Evolutionary conservation across 192 early-diverging fungal species (phyloP).

Genomic region (Podila clonocystis): DNA sequence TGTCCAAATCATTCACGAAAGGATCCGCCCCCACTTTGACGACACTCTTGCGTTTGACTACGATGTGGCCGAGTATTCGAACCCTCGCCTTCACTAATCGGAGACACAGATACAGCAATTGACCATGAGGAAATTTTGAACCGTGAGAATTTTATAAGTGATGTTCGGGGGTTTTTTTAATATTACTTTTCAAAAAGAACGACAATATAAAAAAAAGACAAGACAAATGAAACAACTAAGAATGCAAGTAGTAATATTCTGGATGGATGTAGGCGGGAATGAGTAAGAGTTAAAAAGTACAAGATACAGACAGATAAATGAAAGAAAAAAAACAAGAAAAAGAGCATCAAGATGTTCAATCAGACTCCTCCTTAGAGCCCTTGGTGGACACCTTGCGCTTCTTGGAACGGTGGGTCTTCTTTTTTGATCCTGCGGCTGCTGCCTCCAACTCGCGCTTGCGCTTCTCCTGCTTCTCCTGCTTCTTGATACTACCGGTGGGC

Average conservation of each 20-base stretch:
- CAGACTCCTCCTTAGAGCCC: constrained; percentile 2
- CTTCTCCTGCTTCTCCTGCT: constrained; percentile 51
- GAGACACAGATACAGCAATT: background rate
- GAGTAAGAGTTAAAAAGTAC: constrained; percentile 3
- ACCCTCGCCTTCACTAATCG: constrained; percentile 13
- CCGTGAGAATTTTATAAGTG: too few species aligned
- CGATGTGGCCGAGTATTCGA: constrained; percentile 32
- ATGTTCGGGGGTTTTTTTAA: too few species aligned
- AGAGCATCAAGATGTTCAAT: background rate
- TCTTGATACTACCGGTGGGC: constrained; percentile 25
- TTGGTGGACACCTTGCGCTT: constrained; percentile 30
- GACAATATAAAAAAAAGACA: background rate
- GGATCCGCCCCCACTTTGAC: constrained; percentile 43
- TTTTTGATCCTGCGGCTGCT: constrained; percentile 37
- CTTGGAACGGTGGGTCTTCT: constrained; percentile 48
- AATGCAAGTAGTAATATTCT: background rate
- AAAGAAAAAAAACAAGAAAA: constrained; percentile 13
- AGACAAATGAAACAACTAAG: background rate
- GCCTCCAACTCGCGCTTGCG: constrained; percentile 48
- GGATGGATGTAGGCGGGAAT: background rate
- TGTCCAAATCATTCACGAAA: constrained; percentile 14
- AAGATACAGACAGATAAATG: background rate
- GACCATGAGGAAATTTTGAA: background rate
- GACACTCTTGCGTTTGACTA: constrained; percentile 36
- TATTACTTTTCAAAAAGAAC: too few species aligned